These are phyloP conservation scores for Capsicum rhomboideum DNA, from an alignment of 257 asterid genomes.

Conservation along the genomic window DNA sequence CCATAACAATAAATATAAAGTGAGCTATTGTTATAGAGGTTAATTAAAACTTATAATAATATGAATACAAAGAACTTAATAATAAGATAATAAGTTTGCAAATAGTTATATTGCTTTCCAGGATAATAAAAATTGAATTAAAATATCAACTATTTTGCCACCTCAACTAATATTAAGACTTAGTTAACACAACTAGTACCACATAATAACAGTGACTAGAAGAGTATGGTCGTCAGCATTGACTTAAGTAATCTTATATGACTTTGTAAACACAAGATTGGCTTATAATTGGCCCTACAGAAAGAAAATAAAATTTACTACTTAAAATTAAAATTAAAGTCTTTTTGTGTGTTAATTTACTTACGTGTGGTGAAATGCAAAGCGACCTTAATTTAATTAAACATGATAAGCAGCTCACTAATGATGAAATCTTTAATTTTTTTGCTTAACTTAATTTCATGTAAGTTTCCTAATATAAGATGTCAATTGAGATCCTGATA, in stretches of 20 bases:
- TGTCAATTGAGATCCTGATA: not conserved
- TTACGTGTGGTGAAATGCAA: not conserved
- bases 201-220: not conserved
- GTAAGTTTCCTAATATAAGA: not conserved
- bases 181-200: not conserved
- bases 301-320: not conserved
- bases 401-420: not conserved
- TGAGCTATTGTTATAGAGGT: not conserved
- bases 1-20: not conserved
- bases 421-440: not conserved
- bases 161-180: not conserved
- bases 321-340: not conserved
- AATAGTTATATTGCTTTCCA: not conserved
- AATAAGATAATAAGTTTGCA: not conserved
- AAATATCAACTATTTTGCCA: not conserved
- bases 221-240: not conserved
- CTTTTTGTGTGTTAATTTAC: not conserved
- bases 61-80: not conserved
- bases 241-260: not conserved
- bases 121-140: not conserved
- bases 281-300: not conserved
- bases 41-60: not conserved
- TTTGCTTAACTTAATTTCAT: not conserved
- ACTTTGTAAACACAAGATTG: not conserved
- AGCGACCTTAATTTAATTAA: not conserved